phyloP scores from a whole-genome alignment of 768 basidiomycete species.

The Lactarius quietus region DNA sequence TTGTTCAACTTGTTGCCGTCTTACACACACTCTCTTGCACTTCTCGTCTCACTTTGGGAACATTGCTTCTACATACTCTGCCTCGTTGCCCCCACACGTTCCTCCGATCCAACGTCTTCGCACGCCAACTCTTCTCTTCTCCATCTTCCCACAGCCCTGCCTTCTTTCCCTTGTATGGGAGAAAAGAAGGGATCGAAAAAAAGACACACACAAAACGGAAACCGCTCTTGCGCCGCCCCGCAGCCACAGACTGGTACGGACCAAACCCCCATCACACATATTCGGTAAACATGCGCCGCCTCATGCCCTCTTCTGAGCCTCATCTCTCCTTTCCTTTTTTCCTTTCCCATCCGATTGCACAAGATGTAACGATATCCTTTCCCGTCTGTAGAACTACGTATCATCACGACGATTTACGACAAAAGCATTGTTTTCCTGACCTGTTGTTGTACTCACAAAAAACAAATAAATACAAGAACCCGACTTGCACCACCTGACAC shows the following conservation, averaged over 20 bases:
- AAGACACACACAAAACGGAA: neutral
- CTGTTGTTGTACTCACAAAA: neutral
- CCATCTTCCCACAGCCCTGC: neutral
- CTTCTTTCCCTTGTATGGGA: neutral
- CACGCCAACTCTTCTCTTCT: neutral
- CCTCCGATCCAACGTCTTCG: conserved; percentile 8
- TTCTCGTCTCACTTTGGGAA: neutral
- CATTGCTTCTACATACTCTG: neutral
- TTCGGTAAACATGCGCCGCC: neutral
- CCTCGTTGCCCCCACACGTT: conserved; percentile 13
- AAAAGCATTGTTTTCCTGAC: neutral
- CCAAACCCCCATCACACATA: neutral
- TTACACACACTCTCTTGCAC: neutral
- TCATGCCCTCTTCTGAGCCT: neutral
- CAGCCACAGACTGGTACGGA: conserved; percentile 10
- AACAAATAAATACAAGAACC: neutral
- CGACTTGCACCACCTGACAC: neutral
- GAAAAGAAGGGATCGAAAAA: neutral
- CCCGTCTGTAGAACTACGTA: neutral
- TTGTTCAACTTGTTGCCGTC: neutral
- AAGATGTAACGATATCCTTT: neutral
- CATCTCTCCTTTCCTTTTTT: neutral
- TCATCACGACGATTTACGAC: neutral
- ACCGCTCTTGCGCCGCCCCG: conserved; percentile 14
- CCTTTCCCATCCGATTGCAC: neutral